These are phyloP conservation scores for Sordaria brevicollis DNA, from an alignment of 495 filamentous ascomycete genomes.

Conservation along the genomic window DNA sequence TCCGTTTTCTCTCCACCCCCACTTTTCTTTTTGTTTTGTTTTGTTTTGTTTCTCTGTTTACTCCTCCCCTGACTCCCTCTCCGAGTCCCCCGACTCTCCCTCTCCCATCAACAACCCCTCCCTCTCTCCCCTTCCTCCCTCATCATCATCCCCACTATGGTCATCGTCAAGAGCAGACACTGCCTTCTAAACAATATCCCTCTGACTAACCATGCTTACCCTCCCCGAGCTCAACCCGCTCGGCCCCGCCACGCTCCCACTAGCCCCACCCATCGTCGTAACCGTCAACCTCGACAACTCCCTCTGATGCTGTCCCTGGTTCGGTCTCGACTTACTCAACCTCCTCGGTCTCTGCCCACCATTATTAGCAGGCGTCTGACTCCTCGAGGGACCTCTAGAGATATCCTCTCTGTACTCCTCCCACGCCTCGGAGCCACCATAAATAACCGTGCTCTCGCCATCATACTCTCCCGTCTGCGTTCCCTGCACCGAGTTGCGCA, in stretches of 20 bases:
- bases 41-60: too few relatives aligned
- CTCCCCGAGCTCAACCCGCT: neutral
- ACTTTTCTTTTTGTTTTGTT: neutral
- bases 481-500: neutral
- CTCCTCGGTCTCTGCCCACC: neutral
- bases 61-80: too few relatives aligned
- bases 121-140: too few relatives aligned
- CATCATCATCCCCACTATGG: too few relatives aligned
- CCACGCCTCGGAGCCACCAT: neutral
- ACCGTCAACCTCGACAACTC: neutral
- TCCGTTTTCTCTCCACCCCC: neutral
- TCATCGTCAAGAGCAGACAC: neutral
- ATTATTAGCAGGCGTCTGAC: neutral
- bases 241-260: neutral
- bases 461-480: neutral
- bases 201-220: neutral
- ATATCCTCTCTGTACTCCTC: neutral
- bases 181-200: neutral
- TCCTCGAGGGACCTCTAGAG: neutral
- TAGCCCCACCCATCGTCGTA: neutral
- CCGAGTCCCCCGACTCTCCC: too few relatives aligned
- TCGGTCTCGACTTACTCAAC: neutral
- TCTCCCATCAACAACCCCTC: too few relatives aligned
- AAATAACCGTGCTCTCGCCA: neutral
- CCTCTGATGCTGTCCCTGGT: neutral